A percentile compares a stretch with the other conserved stretches of the same genome.
These are phyloP conservation scores for Porcisia hertigi DNA, from an alignment of 208 protist species.

Conservation along the genomic window DNA sequence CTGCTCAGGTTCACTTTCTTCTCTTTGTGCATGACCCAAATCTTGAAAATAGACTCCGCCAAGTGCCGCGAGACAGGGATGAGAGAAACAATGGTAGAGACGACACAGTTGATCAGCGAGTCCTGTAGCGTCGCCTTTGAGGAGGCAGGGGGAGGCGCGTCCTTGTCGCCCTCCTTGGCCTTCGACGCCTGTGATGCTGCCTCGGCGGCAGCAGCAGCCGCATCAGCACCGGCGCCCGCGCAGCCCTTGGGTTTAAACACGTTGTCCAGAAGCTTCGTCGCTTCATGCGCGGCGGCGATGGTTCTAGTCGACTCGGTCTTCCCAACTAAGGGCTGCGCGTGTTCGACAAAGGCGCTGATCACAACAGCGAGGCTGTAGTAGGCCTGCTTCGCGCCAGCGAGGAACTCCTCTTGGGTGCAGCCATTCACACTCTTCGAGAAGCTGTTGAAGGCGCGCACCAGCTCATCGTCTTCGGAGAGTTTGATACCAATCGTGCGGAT, in stretches of 20 bases:
- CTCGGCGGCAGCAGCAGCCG: background rate
- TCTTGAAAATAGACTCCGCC: conserved; percentile 58
- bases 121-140: conserved; percentile 30
- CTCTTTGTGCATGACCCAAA: conserved; percentile 61
- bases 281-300: conserved; percentile 30
- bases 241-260: conserved; percentile 17
- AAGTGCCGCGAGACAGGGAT: conserved; percentile 63
- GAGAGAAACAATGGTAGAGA: conserved; percentile 32
- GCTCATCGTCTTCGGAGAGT: conserved; percentile 36
- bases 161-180: background rate
- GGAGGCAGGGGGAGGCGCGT: background rate
- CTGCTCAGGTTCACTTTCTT: conserved; percentile 57
- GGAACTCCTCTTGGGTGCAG: conserved; percentile 62
- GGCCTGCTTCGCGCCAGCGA: conserved; percentile 65
- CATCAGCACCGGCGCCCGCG: background rate
- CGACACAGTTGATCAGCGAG: conserved; percentile 20
- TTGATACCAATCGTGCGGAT: conserved; percentile 36
- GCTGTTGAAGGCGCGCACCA: conserved; percentile 49
- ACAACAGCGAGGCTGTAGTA: conserved; percentile 66
- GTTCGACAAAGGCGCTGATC: conserved; percentile 30
- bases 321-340: conserved; percentile 16
- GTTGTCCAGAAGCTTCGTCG: conserved; percentile 28
- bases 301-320: conserved; percentile 27
- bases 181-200: background rate
- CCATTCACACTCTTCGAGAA: conserved; percentile 47